These are phyloP conservation scores for Phytopythium vexans DNA, from an alignment of 352 stramenopile species.

Conservation along the genomic window DNA sequence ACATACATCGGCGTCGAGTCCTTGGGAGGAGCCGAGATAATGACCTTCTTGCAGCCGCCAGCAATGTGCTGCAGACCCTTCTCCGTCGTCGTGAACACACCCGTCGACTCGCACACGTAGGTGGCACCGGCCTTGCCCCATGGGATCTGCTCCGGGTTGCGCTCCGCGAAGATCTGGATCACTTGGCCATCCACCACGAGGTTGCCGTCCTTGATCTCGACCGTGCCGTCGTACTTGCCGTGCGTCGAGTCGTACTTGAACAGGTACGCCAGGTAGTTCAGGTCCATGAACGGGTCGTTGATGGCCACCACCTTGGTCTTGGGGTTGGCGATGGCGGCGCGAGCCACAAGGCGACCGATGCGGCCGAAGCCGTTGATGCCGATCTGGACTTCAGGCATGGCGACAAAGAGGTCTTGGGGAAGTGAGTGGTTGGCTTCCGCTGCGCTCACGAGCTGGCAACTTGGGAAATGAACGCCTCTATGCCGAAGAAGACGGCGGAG, in stretches of 20 bases:
- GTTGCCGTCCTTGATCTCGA: conserved; percentile 84
- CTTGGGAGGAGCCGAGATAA: conserved; percentile 97
- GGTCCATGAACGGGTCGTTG: conserved; percentile 94
- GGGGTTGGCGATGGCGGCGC: too few relatives aligned
- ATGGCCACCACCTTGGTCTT: conserved; percentile 83
- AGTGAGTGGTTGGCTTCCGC: too few relatives aligned
- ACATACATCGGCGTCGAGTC: conserved; percentile 99
- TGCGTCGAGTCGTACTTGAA: conserved; percentile 93
- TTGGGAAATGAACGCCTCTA: too few relatives aligned
- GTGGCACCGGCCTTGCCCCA: conserved; percentile 90
- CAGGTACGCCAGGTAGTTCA: conserved; percentile 98
- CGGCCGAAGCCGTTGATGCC: too few relatives aligned
- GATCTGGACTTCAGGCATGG: too few relatives aligned
- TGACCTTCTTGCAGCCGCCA: conserved; percentile 94
- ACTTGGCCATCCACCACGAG: conserved; percentile 92
- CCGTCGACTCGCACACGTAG: conserved; percentile 94
- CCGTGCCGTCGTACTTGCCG: conserved; percentile 80
- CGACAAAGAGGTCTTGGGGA: too few relatives aligned
- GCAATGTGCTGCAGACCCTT: conserved; percentile 91
- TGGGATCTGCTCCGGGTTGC: conserved; percentile 92
- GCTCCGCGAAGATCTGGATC: conserved; percentile 93
- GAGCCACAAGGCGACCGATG: too few relatives aligned
- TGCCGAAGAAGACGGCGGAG: too few relatives aligned
- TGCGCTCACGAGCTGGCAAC: too few relatives aligned
- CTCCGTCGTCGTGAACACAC: conserved; percentile 82